These are phyloP conservation scores for Candida gigantensis DNA, from an alignment of 1,139 yeast species.

Conservation along the genomic window DNA sequence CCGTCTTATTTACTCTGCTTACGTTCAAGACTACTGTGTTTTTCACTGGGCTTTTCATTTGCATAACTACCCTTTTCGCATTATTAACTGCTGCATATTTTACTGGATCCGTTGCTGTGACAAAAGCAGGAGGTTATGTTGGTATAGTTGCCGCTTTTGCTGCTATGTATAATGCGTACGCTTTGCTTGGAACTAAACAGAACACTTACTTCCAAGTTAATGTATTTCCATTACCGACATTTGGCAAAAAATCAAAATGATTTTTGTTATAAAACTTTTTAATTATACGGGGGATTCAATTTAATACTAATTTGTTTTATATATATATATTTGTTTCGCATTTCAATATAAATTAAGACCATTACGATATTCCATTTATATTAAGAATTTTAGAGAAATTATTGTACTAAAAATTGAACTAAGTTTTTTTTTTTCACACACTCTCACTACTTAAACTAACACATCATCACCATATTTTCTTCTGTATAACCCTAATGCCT, in stretches of 20 bases:
- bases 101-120: conserved; percentile 28
- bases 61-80: conserved; percentile 38
- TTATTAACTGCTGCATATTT: conserved; percentile 44
- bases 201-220: conserved; percentile 32
- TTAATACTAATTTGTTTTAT: no score
- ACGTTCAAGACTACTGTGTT: conserved; percentile 49
- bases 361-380: no score
- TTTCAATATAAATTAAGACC: no score
- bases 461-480: conserved; percentile 31
- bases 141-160: conserved; percentile 42
- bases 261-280: conserved; percentile 1
- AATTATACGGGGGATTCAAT: no score
- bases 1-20: conserved; percentile 37
- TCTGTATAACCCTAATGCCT: conserved; percentile 82
- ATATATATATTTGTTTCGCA: no score
- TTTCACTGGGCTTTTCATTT: conserved; percentile 36
- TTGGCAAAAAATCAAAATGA: background rate
- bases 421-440: background rate
- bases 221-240: conserved; percentile 21
- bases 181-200: conserved; percentile 31
- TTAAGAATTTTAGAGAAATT: background rate
- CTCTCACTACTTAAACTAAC: conserved; percentile 1
- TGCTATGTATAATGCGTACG: conserved; percentile 44
- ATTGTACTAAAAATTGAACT: background rate
- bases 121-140: conserved; percentile 47